Evolutionary conservation across 2,329 filamentous ascomycete genomes (phyloP).

Genomic region (Xylariomycetidae sp.): DNA sequence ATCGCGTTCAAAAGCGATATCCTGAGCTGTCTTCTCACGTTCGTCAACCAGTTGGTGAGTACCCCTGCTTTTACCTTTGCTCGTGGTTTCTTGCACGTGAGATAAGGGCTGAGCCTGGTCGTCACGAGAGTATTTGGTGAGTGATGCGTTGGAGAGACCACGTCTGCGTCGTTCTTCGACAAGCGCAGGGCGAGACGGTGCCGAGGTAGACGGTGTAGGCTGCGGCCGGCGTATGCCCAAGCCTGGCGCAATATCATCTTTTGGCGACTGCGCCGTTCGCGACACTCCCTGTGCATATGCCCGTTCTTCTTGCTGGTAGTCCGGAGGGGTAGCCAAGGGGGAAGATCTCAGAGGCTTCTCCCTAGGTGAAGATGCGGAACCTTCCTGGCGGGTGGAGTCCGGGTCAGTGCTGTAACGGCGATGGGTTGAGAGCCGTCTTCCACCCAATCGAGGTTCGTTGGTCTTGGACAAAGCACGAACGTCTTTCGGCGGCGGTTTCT

Average conservation of each 20-base stretch:
- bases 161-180: slow-evolving; percentile 32
- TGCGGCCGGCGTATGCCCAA: slow-evolving; percentile 46
- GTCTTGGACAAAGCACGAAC: slow-evolving; percentile 23
- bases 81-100: slow-evolving; percentile 29
- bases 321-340: slow-evolving; percentile 36
- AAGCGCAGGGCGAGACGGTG: slow-evolving; percentile 35
- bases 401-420: slow-evolving; percentile 34
- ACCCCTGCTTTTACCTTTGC: slow-evolving; percentile 23
- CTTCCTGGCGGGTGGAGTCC: slow-evolving; percentile 30
- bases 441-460: slow-evolving; percentile 24
- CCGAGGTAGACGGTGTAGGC: slow-evolving; percentile 41
- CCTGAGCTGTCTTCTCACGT: slow-evolving; percentile 70
- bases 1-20: slow-evolving; percentile 84
- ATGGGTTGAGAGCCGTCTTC: slow-evolving; percentile 32
- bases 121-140: slow-evolving; percentile 26
- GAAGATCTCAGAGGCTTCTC: slow-evolving; percentile 37
- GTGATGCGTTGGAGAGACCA: slow-evolving; percentile 34
- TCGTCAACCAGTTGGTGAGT: slow-evolving; percentile 38
- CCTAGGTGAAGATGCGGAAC: slow-evolving; percentile 33
- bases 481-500: slow-evolving; percentile 29
- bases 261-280: slow-evolving; percentile 33
- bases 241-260: slow-evolving; percentile 41
- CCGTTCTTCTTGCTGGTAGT: slow-evolving; percentile 27
- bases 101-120: slow-evolving; percentile 29
- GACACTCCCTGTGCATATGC: slow-evolving; percentile 21